Base-by-base conservation (phyloP, 441 rosid genomes). In the Populus hybrid region DNA sequence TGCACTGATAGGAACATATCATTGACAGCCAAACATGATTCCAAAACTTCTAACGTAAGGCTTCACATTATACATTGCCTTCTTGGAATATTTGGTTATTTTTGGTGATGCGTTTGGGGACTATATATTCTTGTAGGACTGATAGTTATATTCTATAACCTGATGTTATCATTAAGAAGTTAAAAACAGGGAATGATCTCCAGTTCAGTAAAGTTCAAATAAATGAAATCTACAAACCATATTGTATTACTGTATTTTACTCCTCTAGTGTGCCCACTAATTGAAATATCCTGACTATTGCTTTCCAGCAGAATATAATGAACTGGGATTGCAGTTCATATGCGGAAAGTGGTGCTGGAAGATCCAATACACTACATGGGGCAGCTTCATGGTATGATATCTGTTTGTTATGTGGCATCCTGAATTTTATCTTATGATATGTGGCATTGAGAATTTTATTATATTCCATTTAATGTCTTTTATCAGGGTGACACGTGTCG, bases 301-400 rank as follows among this genome's bases (percentile, higher is more conserved):
- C 57, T 72, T n/a, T 81, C 57, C 68, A 70, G 81, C 89, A 92
- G 92, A 87, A 36, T 86, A 67, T 80, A 73, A 82, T 74, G 69
- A 83, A 77, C 71, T 80, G 21, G 76, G 82, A 83, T 76, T 87
- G 81, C 80, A 84, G 82, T 83, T 87, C 97, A 78, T 87, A 88
- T 21, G 92, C 92, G 78, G 88, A 89, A 87, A 90, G 90, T 80
- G 84, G 83, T 81, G 78, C 86, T 71, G 85, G 87, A 73, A 87
- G 86, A 86, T 85, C 90, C 24, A 79, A 80, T 65, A 78, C 85
- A 30, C 93, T 89, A 74, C 98, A 95, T 82, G 94, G 90, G 79
- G 92, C 90, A 30, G 91, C 94, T 10, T 89, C 99, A 78, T 95
- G 98, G 99, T 92, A 86, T 69, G 63, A 65, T 24, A 38, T 40